These are phyloP conservation scores for Boletus bicolor DNA, from an alignment of 768 basidiomycete genomes.

Conservation along the genomic window DNA sequence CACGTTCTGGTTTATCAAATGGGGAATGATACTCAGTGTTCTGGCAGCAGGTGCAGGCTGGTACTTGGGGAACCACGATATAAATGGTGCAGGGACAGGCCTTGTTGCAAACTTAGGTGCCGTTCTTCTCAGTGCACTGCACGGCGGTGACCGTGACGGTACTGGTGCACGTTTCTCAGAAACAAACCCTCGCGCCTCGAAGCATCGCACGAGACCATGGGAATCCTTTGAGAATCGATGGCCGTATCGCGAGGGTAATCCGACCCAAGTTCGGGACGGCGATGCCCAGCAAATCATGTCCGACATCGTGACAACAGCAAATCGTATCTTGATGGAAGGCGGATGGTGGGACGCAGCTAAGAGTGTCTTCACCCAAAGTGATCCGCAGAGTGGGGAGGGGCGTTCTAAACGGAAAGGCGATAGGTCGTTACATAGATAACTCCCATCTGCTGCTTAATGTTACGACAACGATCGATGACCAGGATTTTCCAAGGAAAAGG, in stretches of 20 bases:
- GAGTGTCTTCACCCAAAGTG: constrained; percentile 23
- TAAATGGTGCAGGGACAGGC: constrained; percentile 31
- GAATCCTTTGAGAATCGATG: constrained; percentile 63
- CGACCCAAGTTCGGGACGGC: constrained; percentile 24
- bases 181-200: constrained; percentile 15
- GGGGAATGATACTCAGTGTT: constrained; percentile 59
- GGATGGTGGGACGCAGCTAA: constrained; percentile 40
- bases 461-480: background rate
- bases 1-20: constrained; percentile 69
- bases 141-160: constrained; percentile 34
- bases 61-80: constrained; percentile 43
- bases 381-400: constrained; percentile 5
- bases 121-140: constrained; percentile 42
- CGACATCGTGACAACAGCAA: constrained; percentile 37
- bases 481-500: background rate
- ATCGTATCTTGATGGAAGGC: constrained; percentile 30
- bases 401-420: constrained; percentile 8
- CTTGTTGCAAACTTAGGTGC: constrained; percentile 40
- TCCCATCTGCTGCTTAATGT: background rate
- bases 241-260: constrained; percentile 41
- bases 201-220: constrained; percentile 50
- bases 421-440: constrained; percentile 18
- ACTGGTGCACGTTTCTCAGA: constrained; percentile 24
- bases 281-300: constrained; percentile 47
- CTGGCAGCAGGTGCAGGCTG: constrained; percentile 56